These are phyloP conservation scores for Tetrapisispora fleetii DNA, from an alignment of 805 yeast genomes.

Conservation along the genomic window DNA sequence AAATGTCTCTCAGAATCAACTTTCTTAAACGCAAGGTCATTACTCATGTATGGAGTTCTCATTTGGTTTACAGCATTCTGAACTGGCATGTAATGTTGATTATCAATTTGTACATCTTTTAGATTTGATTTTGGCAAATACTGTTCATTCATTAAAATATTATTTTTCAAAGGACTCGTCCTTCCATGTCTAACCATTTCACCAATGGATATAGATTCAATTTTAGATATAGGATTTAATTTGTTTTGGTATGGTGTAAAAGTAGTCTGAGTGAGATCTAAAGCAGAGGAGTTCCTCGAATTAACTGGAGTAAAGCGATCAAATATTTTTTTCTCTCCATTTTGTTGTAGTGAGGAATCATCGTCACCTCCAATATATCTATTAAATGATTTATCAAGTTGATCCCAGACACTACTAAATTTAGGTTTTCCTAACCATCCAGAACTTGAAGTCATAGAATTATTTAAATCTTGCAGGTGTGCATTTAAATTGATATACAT, in stretches of 20 bases:
- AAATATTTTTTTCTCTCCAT: conserved; percentile 44
- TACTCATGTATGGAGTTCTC: not conserved
- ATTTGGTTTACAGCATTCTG: not conserved
- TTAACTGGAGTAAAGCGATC: conserved; percentile 61
- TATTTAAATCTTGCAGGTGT: conserved; percentile 32
- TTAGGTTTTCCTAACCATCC: conserved; percentile 77
- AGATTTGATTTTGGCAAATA: not conserved
- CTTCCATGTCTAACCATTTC: not conserved
- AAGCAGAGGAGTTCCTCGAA: conserved; percentile 44
- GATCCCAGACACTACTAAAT: conserved; percentile 82
- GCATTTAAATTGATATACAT: conserved; percentile 28
- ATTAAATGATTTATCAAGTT: conserved; percentile 67
- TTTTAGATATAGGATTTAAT: conserved; percentile 2
- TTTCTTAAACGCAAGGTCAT: not conserved
- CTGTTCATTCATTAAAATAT: not conserved
- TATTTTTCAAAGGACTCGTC: not conserved
- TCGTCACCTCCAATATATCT: conserved; percentile 86
- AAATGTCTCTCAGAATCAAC: not conserved
- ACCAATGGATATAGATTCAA: not conserved
- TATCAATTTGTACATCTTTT: not conserved
- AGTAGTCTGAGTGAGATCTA: conserved; percentile 27
- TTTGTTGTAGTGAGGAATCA: conserved; percentile 30
- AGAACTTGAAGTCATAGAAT: conserved; percentile 41
- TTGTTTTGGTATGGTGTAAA: conserved; percentile 16
- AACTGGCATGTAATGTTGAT: not conserved